These are phyloP conservation scores for Epichloe sibirici DNA, from an alignment of 2,329 filamentous ascomycete genomes.

Conservation along the genomic window DNA sequence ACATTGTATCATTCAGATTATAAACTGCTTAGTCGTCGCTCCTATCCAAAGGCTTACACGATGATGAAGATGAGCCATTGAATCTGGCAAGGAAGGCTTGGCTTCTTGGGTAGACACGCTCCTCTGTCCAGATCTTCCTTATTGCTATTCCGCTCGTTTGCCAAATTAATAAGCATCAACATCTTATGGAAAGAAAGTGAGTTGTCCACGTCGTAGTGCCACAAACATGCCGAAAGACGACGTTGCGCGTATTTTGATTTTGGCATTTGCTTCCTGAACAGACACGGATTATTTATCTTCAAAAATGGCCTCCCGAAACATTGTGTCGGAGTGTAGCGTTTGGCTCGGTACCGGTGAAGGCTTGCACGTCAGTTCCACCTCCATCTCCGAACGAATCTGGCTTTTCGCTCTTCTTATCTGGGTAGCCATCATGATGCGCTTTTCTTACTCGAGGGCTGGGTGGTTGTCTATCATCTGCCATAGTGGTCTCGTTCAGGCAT, in stretches of 20 bases:
- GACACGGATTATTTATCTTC: background rate
- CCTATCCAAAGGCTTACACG: background rate
- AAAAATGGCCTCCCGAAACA: background rate
- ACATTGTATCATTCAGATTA: background rate
- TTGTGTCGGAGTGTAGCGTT: background rate
- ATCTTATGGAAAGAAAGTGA: too few relatives aligned
- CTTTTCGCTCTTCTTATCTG: background rate
- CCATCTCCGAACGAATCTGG: background rate
- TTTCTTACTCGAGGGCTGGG: background rate
- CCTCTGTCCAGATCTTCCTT: too few relatives aligned
- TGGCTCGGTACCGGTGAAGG: background rate
- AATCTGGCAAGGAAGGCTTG: too few relatives aligned
- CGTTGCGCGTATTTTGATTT: too few relatives aligned
- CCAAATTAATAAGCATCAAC: background rate
- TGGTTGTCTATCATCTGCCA: constrained; percentile 26
- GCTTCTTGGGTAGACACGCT: too few relatives aligned
- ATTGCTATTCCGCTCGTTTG: background rate
- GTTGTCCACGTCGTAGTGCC: too few relatives aligned
- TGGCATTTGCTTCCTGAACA: background rate
- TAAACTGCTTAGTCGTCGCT: background rate
- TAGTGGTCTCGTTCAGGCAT: constrained; percentile 38
- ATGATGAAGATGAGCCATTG: constrained; percentile 9
- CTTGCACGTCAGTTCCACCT: background rate
- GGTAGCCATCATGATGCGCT: background rate
- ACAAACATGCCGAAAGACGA: too few relatives aligned